Conservation (phyloP, 257 asterid genomes). For the Solanum sparsipilum region DNA sequence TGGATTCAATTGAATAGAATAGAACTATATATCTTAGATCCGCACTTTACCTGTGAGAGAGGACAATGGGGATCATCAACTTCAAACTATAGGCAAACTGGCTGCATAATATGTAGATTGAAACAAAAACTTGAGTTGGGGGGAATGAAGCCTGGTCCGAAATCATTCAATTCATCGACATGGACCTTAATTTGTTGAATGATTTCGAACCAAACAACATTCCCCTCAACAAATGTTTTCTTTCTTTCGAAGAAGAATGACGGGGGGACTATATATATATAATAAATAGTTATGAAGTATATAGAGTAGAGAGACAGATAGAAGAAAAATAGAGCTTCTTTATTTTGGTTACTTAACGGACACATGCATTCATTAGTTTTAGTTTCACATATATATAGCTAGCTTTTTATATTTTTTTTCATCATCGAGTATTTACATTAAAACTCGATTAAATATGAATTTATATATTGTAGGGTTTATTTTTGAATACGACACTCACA, state of each 20-base stretch:
- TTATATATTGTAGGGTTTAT: background rate
- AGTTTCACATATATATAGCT: background rate
- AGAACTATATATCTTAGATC: background rate
- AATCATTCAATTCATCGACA: conserved; percentile 23
- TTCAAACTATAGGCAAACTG: background rate
- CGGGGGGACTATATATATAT: background rate
- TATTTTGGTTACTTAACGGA: conserved; percentile 11
- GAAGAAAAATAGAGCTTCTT: background rate
- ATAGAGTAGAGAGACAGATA: background rate
- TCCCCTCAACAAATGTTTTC: conserved; percentile 25
- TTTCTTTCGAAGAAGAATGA: background rate
- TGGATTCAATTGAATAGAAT: background rate
- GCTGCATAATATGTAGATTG: background rate
- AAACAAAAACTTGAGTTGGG: conserved; percentile 10
- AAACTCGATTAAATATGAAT: background rate
- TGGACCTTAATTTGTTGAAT: background rate
- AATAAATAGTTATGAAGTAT: background rate
- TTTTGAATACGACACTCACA: accelerated
- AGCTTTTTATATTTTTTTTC: background rate
- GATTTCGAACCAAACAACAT: conserved; percentile 41
- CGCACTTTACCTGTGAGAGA: background rate
- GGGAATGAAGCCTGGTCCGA: conserved; percentile 97
- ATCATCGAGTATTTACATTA: background rate
- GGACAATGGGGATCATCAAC: background rate
- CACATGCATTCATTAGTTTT: conserved; percentile 16